These are phyloP conservation scores for Ophiosphaerella korrae DNA, from an alignment of 2,329 filamentous ascomycete species.

Conservation along the genomic window DNA sequence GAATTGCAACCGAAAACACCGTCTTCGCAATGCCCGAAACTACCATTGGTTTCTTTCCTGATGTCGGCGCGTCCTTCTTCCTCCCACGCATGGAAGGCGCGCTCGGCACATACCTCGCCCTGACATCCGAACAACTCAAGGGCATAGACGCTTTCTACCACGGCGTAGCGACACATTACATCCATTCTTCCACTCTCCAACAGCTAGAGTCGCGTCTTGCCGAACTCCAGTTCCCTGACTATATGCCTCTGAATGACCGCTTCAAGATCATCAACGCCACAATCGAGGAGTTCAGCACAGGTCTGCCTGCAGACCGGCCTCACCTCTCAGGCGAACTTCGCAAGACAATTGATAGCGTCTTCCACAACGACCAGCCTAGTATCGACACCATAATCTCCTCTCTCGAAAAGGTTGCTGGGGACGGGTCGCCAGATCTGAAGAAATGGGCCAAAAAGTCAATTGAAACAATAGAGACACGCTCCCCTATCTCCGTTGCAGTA, in stretches of 20 bases:
- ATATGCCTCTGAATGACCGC: conserved; percentile 66
- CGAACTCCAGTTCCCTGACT: conserved; percentile 87
- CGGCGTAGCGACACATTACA: conserved; percentile 92
- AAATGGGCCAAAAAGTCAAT: conserved; percentile 82
- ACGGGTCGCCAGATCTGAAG: conserved; percentile 50
- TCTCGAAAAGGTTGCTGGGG: conserved; percentile 57
- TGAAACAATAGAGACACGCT: conserved; percentile 74
- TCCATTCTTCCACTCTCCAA: conserved; percentile 86
- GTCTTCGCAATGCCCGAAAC: conserved; percentile 99
- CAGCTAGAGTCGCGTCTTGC: conserved; percentile 82
- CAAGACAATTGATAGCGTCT: conserved; percentile 75
- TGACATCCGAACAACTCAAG: conserved; percentile 83
- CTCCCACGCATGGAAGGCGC: conserved; percentile 85
- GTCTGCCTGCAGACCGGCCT: conserved; percentile 67
- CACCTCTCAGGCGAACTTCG: conserved; percentile 71
- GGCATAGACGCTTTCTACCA: conserved; percentile 89
- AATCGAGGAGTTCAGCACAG: conserved; percentile 89
- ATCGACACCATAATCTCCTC: conserved; percentile 73
- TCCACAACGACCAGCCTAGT: conserved; percentile 59
- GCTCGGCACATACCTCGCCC: conserved; percentile 87
- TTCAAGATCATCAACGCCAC: conserved; percentile 79
- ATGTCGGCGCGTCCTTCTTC: conserved; percentile 96
- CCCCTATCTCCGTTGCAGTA: conserved; percentile 86
- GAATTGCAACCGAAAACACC: conserved; percentile 94
- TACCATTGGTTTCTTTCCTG: conserved; percentile 97